Base-by-base conservation (phyloP, 2,329 filamentous ascomycete genomes). In the Metarhizium anisopliae region DNA sequence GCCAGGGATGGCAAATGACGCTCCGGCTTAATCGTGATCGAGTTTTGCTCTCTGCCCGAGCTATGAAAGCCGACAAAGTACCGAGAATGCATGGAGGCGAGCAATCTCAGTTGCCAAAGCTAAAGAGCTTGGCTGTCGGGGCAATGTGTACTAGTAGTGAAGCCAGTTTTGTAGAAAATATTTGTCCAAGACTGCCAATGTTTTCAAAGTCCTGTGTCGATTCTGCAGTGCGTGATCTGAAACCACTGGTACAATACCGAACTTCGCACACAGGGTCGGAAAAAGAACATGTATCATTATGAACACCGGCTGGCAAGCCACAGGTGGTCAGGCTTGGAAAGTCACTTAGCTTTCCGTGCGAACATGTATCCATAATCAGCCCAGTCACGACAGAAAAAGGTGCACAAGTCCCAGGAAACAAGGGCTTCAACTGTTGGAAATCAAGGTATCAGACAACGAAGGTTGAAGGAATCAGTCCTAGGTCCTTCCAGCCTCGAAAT, bases 1-100 rank as follows among this genome's bases (percentile, higher is more conserved):
- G 82, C 74, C 75, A 77, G 78, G 79, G 81, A 84, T 85, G 89
- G 82, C 86, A 92, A 84, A 85, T 86, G 85, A 83, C 83, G 89
- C 91, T 95, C 92, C 92, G 91, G 92, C 92, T 96, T 96, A 96
- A 94, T 95, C 87, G 90, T 86, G 89, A 90, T 90, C 87, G 59
- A 60, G 57, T 59, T 71, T 81, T 82, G 70, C 72, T 95, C 82
- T 95, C 78, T 87, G 91, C 90, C 89, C 81, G 59, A 58, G 53
- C 52, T 54, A 25, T 38, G 11, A 51, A 56, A 62, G 72, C 74
- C 79, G 83, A 87, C 85, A 80, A 80, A 79, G 78, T 87, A 94
- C 90, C 88, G 89, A 90, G 81, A 82, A 77, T 79, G 86, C 85
- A 90, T 80, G 72, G 79, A 68, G 45, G 73, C 16, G 72, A 77